A percentile compares a stretch with the other conserved stretches of the same genome.
Conservation (phyloP, 768 basidiomycete species). For the Termitomyces eurrhizus region DNA sequence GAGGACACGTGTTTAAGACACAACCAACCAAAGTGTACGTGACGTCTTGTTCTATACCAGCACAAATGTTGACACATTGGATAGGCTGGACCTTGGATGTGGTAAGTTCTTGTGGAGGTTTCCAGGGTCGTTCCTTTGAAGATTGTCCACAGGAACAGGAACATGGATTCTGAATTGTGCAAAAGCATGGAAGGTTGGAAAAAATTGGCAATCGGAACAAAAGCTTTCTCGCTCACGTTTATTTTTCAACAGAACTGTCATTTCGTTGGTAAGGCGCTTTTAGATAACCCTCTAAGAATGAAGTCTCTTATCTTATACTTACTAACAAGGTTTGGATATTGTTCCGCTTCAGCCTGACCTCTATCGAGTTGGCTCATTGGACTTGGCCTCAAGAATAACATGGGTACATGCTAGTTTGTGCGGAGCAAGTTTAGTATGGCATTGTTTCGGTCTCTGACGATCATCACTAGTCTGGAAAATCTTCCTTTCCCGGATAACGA, state of each 20-base stretch:
- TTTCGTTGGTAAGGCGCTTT: slow-evolving; percentile 52
- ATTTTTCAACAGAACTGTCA: slow-evolving; percentile 39
- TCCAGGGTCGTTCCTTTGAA: not conserved
- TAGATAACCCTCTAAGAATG: not conserved
- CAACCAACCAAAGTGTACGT: slow-evolving; percentile 59
- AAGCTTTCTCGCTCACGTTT: not conserved
- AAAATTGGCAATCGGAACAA: slow-evolving; percentile 4
- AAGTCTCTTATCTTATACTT: not conserved
- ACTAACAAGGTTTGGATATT: slow-evolving; percentile 54
- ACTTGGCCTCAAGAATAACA: slow-evolving; percentile 56
- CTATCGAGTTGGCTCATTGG: slow-evolving; percentile 49
- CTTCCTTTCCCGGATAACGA: slow-evolving; percentile 70
- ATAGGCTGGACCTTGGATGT: slow-evolving; percentile 69
- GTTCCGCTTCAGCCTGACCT: slow-evolving; percentile 72
- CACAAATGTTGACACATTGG: slow-evolving; percentile 10
- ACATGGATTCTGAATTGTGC: slow-evolving; percentile 70
- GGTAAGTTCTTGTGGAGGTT: slow-evolving; percentile 36
- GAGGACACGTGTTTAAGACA: slow-evolving; percentile 60
- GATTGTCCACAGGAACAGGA: slow-evolving; percentile 50
- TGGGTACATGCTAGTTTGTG: slow-evolving; percentile 78
- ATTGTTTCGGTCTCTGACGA: not conserved
- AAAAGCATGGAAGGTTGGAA: slow-evolving; percentile 55
- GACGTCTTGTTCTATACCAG: slow-evolving; percentile 3
- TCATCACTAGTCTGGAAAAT: slow-evolving; percentile 47
- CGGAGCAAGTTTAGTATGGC: slow-evolving; percentile 19